Evolutionary conservation across 257 asterid genomes (phyloP).

Genomic region (Nicotiana tomentosiformis): DNA sequence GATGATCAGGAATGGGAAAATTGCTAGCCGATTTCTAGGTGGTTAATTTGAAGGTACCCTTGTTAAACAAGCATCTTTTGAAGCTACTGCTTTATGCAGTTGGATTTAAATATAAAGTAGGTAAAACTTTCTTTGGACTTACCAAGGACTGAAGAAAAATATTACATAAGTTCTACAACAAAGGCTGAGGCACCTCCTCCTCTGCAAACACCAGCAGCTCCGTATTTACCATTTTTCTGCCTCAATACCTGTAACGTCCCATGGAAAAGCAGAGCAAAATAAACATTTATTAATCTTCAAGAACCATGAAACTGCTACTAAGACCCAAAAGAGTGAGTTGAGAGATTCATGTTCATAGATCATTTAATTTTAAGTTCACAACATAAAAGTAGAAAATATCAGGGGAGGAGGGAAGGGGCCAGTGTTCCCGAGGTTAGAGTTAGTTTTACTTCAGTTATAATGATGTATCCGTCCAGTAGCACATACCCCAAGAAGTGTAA

Average conservation of each 20-base stretch:
- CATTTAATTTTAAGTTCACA: background rate
- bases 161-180: constrained; percentile 62
- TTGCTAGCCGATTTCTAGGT: background rate
- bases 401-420: background rate
- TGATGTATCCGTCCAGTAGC: background rate
- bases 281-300: background rate
- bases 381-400: background rate
- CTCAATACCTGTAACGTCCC: constrained; percentile 51
- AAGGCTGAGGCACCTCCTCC: constrained; percentile 98
- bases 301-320: background rate
- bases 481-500: constrained; percentile 84
- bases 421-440: background rate
- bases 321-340: background rate
- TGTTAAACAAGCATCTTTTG: background rate
- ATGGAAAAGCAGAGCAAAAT: background rate
- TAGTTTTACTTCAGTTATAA: background rate
- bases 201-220: constrained; percentile 89
- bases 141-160: background rate
- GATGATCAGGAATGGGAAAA: background rate
- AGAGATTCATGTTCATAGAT: background rate
- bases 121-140: background rate
- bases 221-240: constrained; percentile 69
- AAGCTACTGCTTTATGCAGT: background rate
- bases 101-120: background rate
- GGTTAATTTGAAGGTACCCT: background rate